Evolutionary conservation across 2,329 filamentous ascomycete species (phyloP).

Genomic region (Fusarium sambucinum): DNA sequence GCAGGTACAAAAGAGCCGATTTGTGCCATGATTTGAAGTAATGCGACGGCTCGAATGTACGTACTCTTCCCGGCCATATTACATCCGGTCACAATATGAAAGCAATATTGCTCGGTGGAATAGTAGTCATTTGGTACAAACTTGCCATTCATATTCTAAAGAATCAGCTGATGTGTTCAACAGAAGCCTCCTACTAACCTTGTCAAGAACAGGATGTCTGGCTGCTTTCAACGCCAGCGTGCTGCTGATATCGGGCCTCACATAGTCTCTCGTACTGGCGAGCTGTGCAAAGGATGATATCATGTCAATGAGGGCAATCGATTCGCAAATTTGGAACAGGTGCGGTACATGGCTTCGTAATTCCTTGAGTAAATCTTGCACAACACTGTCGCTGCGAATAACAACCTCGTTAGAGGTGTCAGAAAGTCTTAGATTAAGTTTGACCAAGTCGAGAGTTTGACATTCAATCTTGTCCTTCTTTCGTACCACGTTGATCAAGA

Average conservation of each 20-base stretch:
- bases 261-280: slow-evolving; percentile 70
- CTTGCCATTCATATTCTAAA: slow-evolving; percentile 69
- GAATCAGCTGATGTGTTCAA: neutral
- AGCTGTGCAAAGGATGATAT: slow-evolving; percentile 80
- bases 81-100: slow-evolving; percentile 94
- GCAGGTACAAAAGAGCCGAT: slow-evolving; percentile 92
- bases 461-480: slow-evolving; percentile 86
- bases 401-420: slow-evolving; percentile 88
- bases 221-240: slow-evolving; percentile 79
- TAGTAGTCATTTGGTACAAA: slow-evolving; percentile 94
- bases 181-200: slow-evolving; percentile 53
- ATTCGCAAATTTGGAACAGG: slow-evolving; percentile 87
- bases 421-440: slow-evolving; percentile 80
- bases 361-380: slow-evolving; percentile 77
- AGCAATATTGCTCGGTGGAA: slow-evolving; percentile 80
- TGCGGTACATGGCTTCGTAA: slow-evolving; percentile 77
- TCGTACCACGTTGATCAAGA: slow-evolving; percentile 81
- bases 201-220: slow-evolving; percentile 83
- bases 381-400: slow-evolving; percentile 80
- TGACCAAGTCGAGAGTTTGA: slow-evolving; percentile 85
- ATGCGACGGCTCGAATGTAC: slow-evolving; percentile 86
- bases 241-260: slow-evolving; percentile 75
- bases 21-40: slow-evolving; percentile 93
- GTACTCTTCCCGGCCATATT: slow-evolving; percentile 99
- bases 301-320: slow-evolving; percentile 90